Evolutionary conservation across 495 filamentous ascomycete genomes (phyloP).

Genomic region (Penicillium crystallinum): DNA sequence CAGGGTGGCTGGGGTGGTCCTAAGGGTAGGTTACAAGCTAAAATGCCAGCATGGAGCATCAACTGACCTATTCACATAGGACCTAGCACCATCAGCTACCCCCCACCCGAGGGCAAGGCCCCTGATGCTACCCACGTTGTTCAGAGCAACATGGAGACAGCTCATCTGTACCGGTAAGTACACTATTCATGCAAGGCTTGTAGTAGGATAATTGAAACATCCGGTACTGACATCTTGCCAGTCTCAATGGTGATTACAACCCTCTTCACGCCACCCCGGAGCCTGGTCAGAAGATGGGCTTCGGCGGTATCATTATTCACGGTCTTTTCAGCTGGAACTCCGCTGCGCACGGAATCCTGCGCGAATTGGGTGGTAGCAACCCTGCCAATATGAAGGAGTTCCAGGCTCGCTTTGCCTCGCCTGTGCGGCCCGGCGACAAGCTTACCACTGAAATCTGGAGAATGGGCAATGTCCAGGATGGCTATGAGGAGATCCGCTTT

Average conservation of each 20-base stretch:
- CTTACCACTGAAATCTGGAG: conserved; percentile 48
- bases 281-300: conserved; percentile 83
- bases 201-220: not conserved
- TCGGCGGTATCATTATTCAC: conserved; percentile 84
- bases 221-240: conserved; percentile 2
- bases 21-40: conserved; percentile 50
- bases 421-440: conserved; percentile 66
- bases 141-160: conserved; percentile 63
- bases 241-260: conserved; percentile 88
- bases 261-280: conserved; percentile 81
- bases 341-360: conserved; percentile 68
- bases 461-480: conserved; percentile 53
- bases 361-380: conserved; percentile 67
- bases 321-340: conserved; percentile 83
- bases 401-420: conserved; percentile 80
- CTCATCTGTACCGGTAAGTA: conserved; percentile 63
- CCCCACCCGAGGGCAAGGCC: conserved; percentile 62
- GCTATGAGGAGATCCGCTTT: conserved; percentile 79
- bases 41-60: not conserved
- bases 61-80: conserved; percentile 30
- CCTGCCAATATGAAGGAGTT: conserved; percentile 76
- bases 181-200: not conserved
- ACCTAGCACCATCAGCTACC: conserved; percentile 67
- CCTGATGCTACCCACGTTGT: conserved; percentile 70
- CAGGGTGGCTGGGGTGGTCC: conserved; percentile 88